phyloP scores from a whole-genome alignment of 2,329 filamentous ascomycete species.

The Elsinoe arachidis region DNA sequence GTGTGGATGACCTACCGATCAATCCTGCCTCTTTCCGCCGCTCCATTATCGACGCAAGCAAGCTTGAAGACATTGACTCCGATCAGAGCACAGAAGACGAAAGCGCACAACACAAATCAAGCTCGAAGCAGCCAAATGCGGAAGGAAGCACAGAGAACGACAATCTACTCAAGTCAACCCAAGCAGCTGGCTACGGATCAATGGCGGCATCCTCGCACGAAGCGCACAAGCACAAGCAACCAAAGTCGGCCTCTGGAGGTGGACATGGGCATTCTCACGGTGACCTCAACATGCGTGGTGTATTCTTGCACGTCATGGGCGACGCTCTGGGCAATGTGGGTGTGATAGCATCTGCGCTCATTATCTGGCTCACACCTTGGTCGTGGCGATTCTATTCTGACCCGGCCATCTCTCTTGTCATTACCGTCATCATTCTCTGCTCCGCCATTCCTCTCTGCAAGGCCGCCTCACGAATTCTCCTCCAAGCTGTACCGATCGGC shows the following conservation, averaged over 20 bases:
- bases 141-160: slow-evolving; percentile 29
- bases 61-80: slow-evolving; percentile 47
- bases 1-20: slow-evolving; percentile 65
- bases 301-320: slow-evolving; percentile 63
- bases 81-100: slow-evolving; percentile 51
- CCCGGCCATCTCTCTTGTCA: slow-evolving; percentile 84
- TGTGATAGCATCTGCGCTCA: slow-evolving; percentile 70
- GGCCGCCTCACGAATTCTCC: slow-evolving; percentile 75
- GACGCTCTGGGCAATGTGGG: slow-evolving; percentile 81
- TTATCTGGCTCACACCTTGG: slow-evolving; percentile 87
- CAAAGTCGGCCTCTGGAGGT: slow-evolving; percentile 49
- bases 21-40: slow-evolving; percentile 86
- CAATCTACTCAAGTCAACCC: slow-evolving; percentile 28
- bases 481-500: slow-evolving; percentile 87
- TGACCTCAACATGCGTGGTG: slow-evolving; percentile 88
- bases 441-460: slow-evolving; percentile 71
- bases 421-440: slow-evolving; percentile 67
- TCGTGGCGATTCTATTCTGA: slow-evolving; percentile 80
- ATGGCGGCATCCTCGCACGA: slow-evolving; percentile 26
- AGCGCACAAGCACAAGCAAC: slow-evolving; percentile 71
- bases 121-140: slow-evolving; percentile 34
- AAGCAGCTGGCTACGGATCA: slow-evolving; percentile 23
- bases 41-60: slow-evolving; percentile 80
- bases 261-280: slow-evolving; percentile 68
- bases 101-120: slow-evolving; percentile 36